Conservation (phyloP, 2,329 filamentous ascomycete species). For the Aspergillus fumigatus region DNA sequence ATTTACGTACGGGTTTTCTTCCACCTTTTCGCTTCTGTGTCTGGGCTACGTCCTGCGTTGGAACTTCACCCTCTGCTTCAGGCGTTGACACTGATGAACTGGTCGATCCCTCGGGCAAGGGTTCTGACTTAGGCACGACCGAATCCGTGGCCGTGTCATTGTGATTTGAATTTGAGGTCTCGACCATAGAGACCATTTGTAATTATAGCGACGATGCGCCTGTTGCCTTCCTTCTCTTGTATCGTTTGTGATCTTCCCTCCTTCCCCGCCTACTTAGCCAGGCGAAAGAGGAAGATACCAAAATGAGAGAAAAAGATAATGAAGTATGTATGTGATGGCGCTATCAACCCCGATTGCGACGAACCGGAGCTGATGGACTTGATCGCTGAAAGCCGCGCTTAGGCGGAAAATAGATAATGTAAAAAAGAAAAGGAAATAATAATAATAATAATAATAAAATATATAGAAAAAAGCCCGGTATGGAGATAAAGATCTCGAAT, state of each 20-base stretch:
- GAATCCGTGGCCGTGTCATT: slow-evolving; percentile 39
- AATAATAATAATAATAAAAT: slow-evolving; percentile 12
- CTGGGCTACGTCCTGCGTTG: slow-evolving; percentile 41
- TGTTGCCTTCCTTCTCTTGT: slow-evolving; percentile 2
- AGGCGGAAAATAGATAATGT: neutral
- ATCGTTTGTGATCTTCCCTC: slow-evolving; percentile 8
- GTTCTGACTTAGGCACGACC: slow-evolving; percentile 41
- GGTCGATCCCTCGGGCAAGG: slow-evolving; percentile 39
- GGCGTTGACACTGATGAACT: slow-evolving; percentile 45
- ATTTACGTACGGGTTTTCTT: slow-evolving; percentile 78
- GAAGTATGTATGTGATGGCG: neutral
- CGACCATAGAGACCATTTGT: slow-evolving; percentile 44
- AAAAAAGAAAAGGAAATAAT: slow-evolving; percentile 10
- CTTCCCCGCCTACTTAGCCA: slow-evolving; percentile 4
- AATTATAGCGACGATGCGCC: neutral
- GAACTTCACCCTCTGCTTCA: slow-evolving; percentile 39
- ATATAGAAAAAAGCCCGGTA: slow-evolving; percentile 8
- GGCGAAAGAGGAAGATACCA: neutral
- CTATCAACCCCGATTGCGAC: neutral
- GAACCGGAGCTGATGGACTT: slow-evolving; percentile 3
- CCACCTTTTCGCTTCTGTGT: slow-evolving; percentile 92
- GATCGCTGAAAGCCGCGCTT: neutral
- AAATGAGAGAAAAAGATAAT: slow-evolving; percentile 3
- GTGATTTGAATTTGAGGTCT: slow-evolving; percentile 34
- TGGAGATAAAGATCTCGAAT: slow-evolving; percentile 6